Evolutionary conservation across 2,329 filamentous ascomycete species (phyloP).

Genomic region (Magnaporthiopsis incrustans): DNA sequence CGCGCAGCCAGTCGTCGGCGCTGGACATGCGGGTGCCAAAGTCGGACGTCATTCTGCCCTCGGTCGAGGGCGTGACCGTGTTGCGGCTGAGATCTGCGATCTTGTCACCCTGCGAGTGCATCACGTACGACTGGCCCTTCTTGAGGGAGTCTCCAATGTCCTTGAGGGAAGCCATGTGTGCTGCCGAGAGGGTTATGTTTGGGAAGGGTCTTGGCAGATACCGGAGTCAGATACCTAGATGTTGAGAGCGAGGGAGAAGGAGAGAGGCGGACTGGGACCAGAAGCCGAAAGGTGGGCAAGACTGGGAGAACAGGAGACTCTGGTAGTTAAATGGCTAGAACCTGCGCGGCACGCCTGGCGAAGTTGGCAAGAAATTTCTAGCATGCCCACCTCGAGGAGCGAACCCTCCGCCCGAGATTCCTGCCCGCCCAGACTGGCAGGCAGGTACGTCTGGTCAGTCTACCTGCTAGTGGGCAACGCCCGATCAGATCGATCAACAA

Average conservation of each 20-base stretch:
- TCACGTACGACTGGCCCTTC: conserved; percentile 29
- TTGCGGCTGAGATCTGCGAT: conserved; percentile 50
- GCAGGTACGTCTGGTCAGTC: no score
- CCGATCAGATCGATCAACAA: not conserved
- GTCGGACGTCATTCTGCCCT: conserved; percentile 63
- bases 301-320: no score
- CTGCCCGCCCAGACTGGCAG: not conserved
- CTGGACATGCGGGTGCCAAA: conserved; percentile 66
- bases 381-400: not conserved
- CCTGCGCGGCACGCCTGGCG: no score
- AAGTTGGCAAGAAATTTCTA: no score
- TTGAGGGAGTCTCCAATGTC: conserved; percentile 22
- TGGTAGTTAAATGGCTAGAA: no score
- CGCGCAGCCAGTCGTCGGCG: conserved; percentile 70
- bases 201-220: not conserved
- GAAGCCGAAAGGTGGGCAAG: no score
- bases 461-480: not conserved
- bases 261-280: not conserved
- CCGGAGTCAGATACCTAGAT: not conserved
- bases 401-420: not conserved
- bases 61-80: conserved; percentile 49
- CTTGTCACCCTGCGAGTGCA: conserved; percentile 43
- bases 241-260: not conserved
- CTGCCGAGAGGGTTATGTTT: no score
- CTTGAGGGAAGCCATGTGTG: conserved; percentile 6